Base-by-base conservation (phyloP, 164 flowering plant species). In the Houttuynia cordata region DNA sequence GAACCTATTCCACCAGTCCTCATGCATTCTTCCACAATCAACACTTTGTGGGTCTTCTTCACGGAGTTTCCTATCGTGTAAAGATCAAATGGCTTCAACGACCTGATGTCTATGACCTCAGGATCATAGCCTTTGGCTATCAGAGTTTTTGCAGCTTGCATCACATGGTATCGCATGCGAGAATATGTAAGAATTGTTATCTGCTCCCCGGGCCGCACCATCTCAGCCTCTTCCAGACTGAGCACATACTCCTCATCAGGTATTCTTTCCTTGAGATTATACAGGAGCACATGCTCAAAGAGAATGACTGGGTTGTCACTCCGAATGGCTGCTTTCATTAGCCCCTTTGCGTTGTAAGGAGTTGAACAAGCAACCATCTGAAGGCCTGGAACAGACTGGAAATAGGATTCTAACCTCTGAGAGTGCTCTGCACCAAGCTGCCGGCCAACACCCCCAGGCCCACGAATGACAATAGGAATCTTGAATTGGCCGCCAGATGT, bases 321-420 rank as follows among this genome's bases (percentile, higher is more conserved):
- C 61, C 92, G 73, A 64, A 89, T 85, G 30, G 94, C 97, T 60
- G 97, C 97, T 65, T 89, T 89, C 92, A 89, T 87, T 68, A 89
- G 69, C 17, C 97, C 97, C 76, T 89, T 89, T 52, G 94, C 97
- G 70, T 89, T 89, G 65, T 89, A 89, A 57, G 95, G 87, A 24
- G 97, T 89, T 34, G 97, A 89, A 74, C 97, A 89, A 0, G 97
- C 97, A 53, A 89, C 97, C 92, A 89, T 82, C 64, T 89, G 97
- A 66, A 89, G 84, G 39, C 92, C 97, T 21, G 95, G 97, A 50
- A 87, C 86, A 12, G 97, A 87, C 59, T 89, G 97, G 65, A 89
- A 89, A 65, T 89, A 89, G 9, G 94, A 89, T 55, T 89, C 94
- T 12, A 89, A 81, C 18, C 97, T 78, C 59, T 89, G 97, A 3